A percentile compares a stretch with the other conserved stretches of the same genome.
phyloP scores from a whole-genome alignment of 1,284 basidiomycete genomes.

The Puccinia brachypodii region DNA sequence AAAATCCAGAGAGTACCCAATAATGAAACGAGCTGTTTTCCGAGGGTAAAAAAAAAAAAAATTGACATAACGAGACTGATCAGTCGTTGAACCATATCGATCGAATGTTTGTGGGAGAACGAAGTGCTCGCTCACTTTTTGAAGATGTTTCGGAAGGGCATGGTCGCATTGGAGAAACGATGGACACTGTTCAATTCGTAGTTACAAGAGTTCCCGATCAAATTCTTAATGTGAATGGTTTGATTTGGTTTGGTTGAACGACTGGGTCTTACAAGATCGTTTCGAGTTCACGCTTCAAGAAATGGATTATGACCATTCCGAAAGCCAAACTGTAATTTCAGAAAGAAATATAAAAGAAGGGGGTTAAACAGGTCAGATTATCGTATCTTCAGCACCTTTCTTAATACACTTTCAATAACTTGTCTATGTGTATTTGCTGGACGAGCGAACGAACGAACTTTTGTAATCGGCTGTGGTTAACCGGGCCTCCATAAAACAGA shows the following conservation, averaged over 20 bases:
- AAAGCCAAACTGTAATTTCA: conserved; percentile 68
- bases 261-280: conserved; percentile 72
- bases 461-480: conserved; percentile 75
- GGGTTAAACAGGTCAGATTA: background rate
- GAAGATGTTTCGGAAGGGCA: conserved; percentile 84
- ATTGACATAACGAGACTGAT: background rate
- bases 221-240: background rate
- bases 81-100: background rate
- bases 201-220: background rate
- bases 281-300: conserved; percentile 88
- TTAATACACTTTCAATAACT: no score
- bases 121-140: conserved; percentile 69
- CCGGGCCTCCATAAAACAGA: conserved; percentile 66
- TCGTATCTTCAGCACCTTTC: background rate
- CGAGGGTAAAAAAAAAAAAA: background rate
- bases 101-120: background rate
- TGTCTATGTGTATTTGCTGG: no score
- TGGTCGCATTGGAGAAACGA: conserved; percentile 90
- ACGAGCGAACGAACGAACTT: conserved; percentile 61
- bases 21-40: conserved; percentile 76
- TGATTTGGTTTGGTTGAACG: background rate
- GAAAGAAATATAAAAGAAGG: background rate
- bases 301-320: conserved; percentile 78
- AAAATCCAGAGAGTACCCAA: conserved; percentile 75
- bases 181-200: conserved; percentile 63